Base-by-base conservation (phyloP, 768 basidiomycete genomes). In the Hericium erinaceus region DNA sequence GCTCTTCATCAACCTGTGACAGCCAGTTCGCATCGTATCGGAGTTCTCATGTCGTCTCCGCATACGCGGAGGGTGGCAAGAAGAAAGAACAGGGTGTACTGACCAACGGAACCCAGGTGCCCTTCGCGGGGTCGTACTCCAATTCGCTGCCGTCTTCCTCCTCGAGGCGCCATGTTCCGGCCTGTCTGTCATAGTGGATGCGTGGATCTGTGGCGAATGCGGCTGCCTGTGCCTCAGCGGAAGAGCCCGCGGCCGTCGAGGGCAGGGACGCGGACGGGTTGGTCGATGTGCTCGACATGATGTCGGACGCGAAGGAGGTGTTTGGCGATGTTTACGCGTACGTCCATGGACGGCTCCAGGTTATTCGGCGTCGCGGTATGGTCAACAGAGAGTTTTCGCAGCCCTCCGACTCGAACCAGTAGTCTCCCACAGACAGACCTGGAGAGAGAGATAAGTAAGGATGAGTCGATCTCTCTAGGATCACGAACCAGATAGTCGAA, bases 81-180 rank as follows among this genome's bases (percentile, higher is more conserved):
- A 56, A 48, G 41, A 20, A 39, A 51, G 56, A 33, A 52, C 38
- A 39, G 49, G 37, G 56, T 48, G 57, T 37, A 77, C 88, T 70
- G 67, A 98, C 95, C 68, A 94, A 70, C 44, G 89, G 86, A 24
- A 93, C 71, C 95, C 95, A 98, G 33, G 75, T 74, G 12, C 82
- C 83, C 66, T 89, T 92, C 10, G 70, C 67, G 38, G 79, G 70
- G 67, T 93, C 90, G 74, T 87, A 98, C 73, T 98, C 95, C 66
- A 91, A 78, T 69, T 97, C 95, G n/a, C 79, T 72, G 16, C 91
- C 94, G 64, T 94, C 89, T 51, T 90, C 89, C 65, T 92, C 83
- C 69, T 99, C 95, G 67, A 87, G 84, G 59, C 85, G 83, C 92
- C 92, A 98, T 64, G 90, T 87, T 54, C 80, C 80, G 4, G 83